Evolutionary conservation across 306 rosid genomes (phyloP).

Genomic region (Cucumis cinereus): DNA sequence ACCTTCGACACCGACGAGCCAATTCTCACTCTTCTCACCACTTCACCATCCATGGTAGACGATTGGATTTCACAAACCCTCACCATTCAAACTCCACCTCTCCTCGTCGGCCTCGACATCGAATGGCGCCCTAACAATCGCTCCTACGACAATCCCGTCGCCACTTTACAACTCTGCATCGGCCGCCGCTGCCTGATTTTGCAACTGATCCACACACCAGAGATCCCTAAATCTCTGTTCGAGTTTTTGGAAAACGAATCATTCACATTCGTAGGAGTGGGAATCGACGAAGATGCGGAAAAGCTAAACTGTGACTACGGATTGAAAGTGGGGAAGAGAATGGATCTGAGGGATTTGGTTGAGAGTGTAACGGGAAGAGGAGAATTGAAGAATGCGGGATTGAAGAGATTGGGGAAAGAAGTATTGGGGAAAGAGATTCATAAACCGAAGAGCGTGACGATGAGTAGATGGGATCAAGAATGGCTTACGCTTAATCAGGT

Average conservation of each 20-base stretch:
- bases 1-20: background rate
- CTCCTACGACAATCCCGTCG: slow-evolving; percentile 4
- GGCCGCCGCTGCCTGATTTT: slow-evolving; percentile 24
- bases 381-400: slow-evolving; percentile 23
- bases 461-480: slow-evolving; percentile 41
- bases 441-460: slow-evolving; percentile 28
- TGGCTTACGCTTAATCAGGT: slow-evolving; percentile 30
- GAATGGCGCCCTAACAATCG: slow-evolving; percentile 36
- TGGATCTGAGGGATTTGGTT: slow-evolving; percentile 22
- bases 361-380: background rate
- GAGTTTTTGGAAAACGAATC: slow-evolving; percentile 11
- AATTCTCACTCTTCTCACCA: slow-evolving; percentile 20
- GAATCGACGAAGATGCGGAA: slow-evolving; percentile 19
- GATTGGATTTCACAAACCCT: slow-evolving; percentile 18
- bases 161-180: slow-evolving; percentile 33
- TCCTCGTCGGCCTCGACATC: slow-evolving; percentile 35
- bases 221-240: slow-evolving; percentile 16
- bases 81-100: background rate
- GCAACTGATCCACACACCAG: slow-evolving; percentile 15
- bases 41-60: slow-evolving; percentile 12
- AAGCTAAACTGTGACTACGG: slow-evolving; percentile 23
- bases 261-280: slow-evolving; percentile 33
- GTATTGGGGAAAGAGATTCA: slow-evolving; percentile 21
- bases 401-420: slow-evolving; percentile 21
- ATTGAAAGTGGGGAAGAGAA: slow-evolving; percentile 11